Base-by-base conservation (phyloP, 2,329 filamentous ascomycete genomes). In the Cordyceps fumosorosea region DNA sequence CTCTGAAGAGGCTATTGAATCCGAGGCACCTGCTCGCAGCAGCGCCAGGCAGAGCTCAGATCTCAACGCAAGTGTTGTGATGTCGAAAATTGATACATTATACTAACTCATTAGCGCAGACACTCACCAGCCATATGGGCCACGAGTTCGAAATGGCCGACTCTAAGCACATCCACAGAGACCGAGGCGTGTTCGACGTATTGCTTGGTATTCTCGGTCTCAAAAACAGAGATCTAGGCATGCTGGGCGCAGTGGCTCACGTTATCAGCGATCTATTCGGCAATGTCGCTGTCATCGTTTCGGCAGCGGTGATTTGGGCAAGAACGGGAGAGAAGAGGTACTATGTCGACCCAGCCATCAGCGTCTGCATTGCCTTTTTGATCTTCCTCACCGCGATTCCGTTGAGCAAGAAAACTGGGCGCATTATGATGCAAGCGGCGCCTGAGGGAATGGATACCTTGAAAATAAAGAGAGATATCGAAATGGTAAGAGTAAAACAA, bases 201-300 rank as follows among this genome's bases (percentile, higher is more conserved):
- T 69, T 92, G 12, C 77, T 92, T n/a, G 88, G 86, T 12, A 87
- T 90, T 78, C 75, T 89, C 64, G 89, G 86, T 1, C 29, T 29
- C 16, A 77, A 75, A 0, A 77, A 77, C 1, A 79, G 78, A 62
- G 86, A 92, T 69, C 77, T 92, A n/a, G 88, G 86, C 12, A 87
- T 90, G 78, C 75, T 89, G 64, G 89, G 86, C 1, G 88, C 90
- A 1, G 69, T 92, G 12, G 74, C 90, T 16, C 89, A 93, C 68
- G 82, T 92, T 29, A 68, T 89, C 3, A 86, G 88, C 37, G 89
- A 93, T 68, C 87, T 88, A 5, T 78, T 89, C 65, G 92, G 91
- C 75, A 93, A 93, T 67, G 72, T 91, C 12, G 89, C 88, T 11
- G 89, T 93, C 63, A 90, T 91, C 55, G 76, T 87, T 42, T 83